phyloP scores from a whole-genome alignment of 176 grass and related monocot species.

The Triticum turgidum region DNA sequence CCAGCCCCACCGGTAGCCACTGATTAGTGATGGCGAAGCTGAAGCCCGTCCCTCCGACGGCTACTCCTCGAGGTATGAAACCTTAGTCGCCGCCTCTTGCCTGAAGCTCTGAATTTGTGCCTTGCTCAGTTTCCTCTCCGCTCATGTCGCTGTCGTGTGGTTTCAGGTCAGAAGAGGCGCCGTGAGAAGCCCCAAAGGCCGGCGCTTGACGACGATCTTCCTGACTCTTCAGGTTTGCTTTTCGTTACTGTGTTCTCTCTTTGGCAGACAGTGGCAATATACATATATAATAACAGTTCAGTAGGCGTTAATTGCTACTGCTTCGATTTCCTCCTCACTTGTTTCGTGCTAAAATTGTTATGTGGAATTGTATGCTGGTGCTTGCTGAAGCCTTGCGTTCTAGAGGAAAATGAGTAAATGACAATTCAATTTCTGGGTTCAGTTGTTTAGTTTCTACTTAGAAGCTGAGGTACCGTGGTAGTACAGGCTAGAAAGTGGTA shows the following conservation, averaged over 20 bases:
- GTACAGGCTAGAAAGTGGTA: neutral
- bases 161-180: conserved; percentile 23
- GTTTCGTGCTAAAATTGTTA: neutral
- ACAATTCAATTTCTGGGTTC: neutral
- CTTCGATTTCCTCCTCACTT: neutral
- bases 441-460: neutral
- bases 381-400: no score
- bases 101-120: neutral
- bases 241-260: neutral
- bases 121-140: neutral
- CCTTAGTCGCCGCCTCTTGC: neutral
- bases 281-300: neutral
- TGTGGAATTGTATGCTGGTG: neutral
- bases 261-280: no score
- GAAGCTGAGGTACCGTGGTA: neutral
- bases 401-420: no score
- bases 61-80: conserved; percentile 8
- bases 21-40: conserved; percentile 30
- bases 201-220: neutral
- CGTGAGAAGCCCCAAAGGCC: neutral
- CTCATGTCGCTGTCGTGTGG: neutral
- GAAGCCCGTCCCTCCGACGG: neutral
- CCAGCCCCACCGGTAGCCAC: neutral
- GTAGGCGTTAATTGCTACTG: neutral
- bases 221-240: neutral